Percentiles rank a stretch among this genome's conserved stretches.
These are phyloP conservation scores for Myriosclerotinia duriaeana DNA, from an alignment of 2,329 filamentous ascomycete genomes.

Conservation along the genomic window DNA sequence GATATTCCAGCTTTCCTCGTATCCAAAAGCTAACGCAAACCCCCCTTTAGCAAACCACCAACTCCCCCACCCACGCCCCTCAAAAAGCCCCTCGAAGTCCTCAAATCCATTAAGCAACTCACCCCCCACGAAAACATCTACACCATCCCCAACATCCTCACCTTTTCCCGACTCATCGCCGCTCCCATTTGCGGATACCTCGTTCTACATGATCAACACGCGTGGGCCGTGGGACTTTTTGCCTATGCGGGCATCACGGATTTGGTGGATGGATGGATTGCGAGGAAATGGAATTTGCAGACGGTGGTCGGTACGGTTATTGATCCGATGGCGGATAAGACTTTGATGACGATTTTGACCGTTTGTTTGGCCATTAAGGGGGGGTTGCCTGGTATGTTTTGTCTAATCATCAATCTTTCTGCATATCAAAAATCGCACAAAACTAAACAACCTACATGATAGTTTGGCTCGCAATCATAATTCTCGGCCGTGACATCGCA, in stretches of 20 bases:
- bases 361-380: slow-evolving; percentile 82
- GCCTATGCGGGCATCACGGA: slow-evolving; percentile 90
- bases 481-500: slow-evolving; percentile 83
- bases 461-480: slow-evolving; percentile 87
- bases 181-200: slow-evolving; percentile 87
- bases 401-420: not conserved
- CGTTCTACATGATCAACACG: slow-evolving; percentile 78
- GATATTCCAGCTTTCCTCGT: not conserved
- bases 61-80: slow-evolving; percentile 20
- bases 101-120: slow-evolving; percentile 37
- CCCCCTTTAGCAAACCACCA: not conserved
- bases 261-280: slow-evolving; percentile 90
- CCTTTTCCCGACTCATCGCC: slow-evolving; percentile 77
- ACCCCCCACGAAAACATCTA: slow-evolving; percentile 84
- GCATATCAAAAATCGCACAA: not conserved
- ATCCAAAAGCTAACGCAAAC: not conserved
- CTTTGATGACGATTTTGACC: slow-evolving; percentile 89
- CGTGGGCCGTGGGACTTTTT: slow-evolving; percentile 80
- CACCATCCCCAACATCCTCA: slow-evolving; percentile 92
- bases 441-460: not conserved
- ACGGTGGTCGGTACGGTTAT: slow-evolving; percentile 95
- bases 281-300: slow-evolving; percentile 79
- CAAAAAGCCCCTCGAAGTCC: slow-evolving; percentile 29
- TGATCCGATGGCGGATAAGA: slow-evolving; percentile 96
- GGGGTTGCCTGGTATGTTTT: slow-evolving; percentile 67